Percentiles rank a stretch among this genome's conserved stretches.
Evolutionary conservation across 768 basidiomycete species (phyloP).

Genomic region (Trametes villosa): DNA sequence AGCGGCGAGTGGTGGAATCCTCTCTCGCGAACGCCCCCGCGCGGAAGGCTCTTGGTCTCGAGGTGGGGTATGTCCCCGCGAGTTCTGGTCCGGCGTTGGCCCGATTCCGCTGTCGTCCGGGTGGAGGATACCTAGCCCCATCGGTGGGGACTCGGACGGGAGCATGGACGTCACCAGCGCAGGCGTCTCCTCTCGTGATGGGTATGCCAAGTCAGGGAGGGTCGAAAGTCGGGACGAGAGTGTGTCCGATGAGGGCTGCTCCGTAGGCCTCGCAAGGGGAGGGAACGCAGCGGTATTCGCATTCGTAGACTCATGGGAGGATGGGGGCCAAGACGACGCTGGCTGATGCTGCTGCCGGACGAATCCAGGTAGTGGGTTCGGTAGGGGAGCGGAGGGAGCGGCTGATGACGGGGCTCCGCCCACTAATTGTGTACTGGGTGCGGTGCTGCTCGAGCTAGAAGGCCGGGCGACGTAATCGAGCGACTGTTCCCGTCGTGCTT

Average conservation of each 20-base stretch:
- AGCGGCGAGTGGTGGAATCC: too few species aligned
- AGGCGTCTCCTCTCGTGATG: conserved; percentile 1
- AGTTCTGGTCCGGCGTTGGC: neutral
- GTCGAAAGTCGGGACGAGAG: neutral
- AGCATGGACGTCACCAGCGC: neutral
- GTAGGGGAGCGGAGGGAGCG: neutral
- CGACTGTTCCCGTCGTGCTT: conserved; percentile 3
- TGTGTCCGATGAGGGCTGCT: too few species aligned
- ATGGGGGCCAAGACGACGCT: too few species aligned
- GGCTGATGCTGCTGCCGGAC: too few species aligned
- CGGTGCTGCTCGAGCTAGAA: too few species aligned
- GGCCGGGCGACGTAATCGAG: conserved; percentile 1
- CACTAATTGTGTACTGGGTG: too few species aligned
- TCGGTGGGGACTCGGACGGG: neutral
- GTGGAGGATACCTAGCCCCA: neutral
- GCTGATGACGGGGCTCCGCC: neutral
- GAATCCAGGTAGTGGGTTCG: too few species aligned
- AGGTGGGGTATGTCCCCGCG: neutral
- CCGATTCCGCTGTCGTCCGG: neutral
- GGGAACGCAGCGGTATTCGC: too few species aligned
- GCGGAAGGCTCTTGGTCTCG: too few species aligned
- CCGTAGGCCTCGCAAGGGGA: too few species aligned
- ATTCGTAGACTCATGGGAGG: too few species aligned
- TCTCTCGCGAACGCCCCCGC: neutral
- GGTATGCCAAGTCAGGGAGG: conserved; percentile 11